Percentiles rank a stretch among this genome's conserved stretches.
phyloP scores from a whole-genome alignment of 139 green algal genomes.

The Choricystis sp. region DNA sequence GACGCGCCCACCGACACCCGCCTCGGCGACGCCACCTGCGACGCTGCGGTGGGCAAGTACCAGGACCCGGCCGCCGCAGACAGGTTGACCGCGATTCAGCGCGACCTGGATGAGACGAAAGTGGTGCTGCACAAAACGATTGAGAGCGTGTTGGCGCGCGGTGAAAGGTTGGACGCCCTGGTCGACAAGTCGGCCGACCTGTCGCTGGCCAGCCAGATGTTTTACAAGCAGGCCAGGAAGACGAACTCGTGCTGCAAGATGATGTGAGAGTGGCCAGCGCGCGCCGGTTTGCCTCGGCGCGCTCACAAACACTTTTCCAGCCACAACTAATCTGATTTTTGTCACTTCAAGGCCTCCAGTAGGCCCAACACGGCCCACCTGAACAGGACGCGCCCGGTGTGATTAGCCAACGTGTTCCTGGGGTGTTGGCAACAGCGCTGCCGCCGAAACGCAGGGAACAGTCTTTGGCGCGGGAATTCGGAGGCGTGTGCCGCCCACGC shows the following conservation, averaged over 20 bases:
- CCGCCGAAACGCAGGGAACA: no score
- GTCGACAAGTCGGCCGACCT: conserved; percentile 94
- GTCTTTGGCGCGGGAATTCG: no score
- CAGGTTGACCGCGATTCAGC: conserved; percentile 95
- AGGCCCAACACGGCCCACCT: no score
- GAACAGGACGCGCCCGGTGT: no score
- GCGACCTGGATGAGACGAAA: conserved; percentile 87
- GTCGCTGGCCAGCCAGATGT: conserved; percentile 90
- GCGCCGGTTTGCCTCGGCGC: no score
- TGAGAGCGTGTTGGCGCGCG: conserved; percentile 85
- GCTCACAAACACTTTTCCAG: no score
- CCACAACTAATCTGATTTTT: no score
- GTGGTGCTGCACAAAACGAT: conserved; percentile 95
- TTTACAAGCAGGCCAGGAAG: conserved; percentile 80
- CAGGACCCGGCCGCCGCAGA: conserved; percentile 84
- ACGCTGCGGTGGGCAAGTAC: conserved; percentile 70
- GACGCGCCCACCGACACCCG: conserved; percentile 34
- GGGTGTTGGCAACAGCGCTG: no score
- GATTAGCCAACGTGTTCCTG: no score
- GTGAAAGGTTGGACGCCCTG: conserved; percentile 92
- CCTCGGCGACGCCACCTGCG: conserved; percentile 35
- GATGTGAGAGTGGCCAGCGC: conserved; percentile 52
- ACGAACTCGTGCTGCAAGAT: conserved; percentile 75
- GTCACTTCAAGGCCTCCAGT: no score
- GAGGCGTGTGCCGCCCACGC: no score